Evolutionary conservation across 345 rosid species (phyloP), one percentile per base, ranked within the genome.

Genomic region (Salix arbutifolia): DNA sequence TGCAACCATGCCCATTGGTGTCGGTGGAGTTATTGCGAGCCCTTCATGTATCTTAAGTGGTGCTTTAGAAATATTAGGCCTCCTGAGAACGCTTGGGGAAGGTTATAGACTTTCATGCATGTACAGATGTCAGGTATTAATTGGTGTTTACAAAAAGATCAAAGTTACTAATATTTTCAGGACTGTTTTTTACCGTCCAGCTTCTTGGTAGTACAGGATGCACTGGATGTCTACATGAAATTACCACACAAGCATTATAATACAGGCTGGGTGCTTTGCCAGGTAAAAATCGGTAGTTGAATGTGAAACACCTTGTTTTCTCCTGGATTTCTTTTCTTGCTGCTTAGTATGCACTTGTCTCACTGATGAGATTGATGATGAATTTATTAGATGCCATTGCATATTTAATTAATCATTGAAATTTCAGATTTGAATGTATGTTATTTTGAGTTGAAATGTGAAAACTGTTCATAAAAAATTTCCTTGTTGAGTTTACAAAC

Each of bases 191-290:
- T 58, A 75, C 78, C 79, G 48, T 62, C 53, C 74, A 72, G 73
- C 74, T 76, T 83, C 70, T 83, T 84, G 71, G 79, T 83, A 66
- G 44, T 85, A 73, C 84, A 96, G 99, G 99, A 91, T 72, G 98
- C 99, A 23, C 80, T 94, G 83, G 92, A 90, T 78, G 82, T 83
- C 65, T 96, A 86, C 84, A 80, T 81, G 80, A 92, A 89, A 81
- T 92, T 93, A 72, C 97, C 98, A 19, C 88, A 82, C 79, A 92
- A 84, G 86, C 98, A 96, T 84, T 92, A 93, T 84, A 92, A 86
- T 76, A 93, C 99, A 44, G 91, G 95, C 70, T 96, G 99, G 99
- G 97, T 96, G 81, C 95, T 96, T 85, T 89, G 92, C 72, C 98
- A 92, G 98, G 99, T 96, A 84, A 75, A 42, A 26, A 30, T 71